Conservation (phyloP, 768 basidiomycete species). For the Xerocomus potaroensis region DNA sequence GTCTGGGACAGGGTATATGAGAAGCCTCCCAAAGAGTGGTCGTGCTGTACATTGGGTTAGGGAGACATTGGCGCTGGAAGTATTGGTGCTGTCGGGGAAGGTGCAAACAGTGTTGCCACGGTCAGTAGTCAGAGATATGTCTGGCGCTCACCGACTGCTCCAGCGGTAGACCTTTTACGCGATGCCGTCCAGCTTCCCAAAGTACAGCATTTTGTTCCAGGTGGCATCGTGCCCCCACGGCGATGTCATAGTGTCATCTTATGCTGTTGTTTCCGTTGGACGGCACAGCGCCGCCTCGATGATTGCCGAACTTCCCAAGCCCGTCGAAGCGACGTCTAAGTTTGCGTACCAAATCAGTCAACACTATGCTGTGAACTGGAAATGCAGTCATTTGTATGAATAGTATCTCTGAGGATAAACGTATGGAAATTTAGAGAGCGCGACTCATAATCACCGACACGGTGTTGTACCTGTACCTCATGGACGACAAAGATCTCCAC, state of each 20-base stretch:
- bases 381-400: too few relatives aligned
- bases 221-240: slow-evolving; percentile 16
- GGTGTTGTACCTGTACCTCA: slow-evolving; percentile 19
- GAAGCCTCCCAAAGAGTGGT: slow-evolving; percentile 55
- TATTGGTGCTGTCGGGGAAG: slow-evolving; percentile 73
- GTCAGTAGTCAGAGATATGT: not conserved
- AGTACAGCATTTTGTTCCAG: slow-evolving; percentile 38
- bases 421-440: too few relatives aligned
- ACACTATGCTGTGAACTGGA: slow-evolving; percentile 63
- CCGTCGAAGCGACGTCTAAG: slow-evolving; percentile 49
- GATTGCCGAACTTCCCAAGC: slow-evolving; percentile 37
- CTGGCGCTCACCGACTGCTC: not conserved
- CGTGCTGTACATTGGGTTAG: slow-evolving; percentile 77
- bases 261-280: slow-evolving; percentile 61
- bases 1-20: slow-evolving; percentile 59
- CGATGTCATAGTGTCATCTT: slow-evolving; percentile 47
- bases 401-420: too few relatives aligned
- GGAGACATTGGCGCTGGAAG: slow-evolving; percentile 86
- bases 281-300: slow-evolving; percentile 40
- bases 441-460: too few relatives aligned
- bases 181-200: slow-evolving; percentile 43
- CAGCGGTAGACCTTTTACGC: slow-evolving; percentile 48
- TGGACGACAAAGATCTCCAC: slow-evolving; percentile 63
- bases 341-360: slow-evolving; percentile 63
- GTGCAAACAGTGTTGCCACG: slow-evolving; percentile 16